A percentile compares a stretch with the other conserved stretches of the same genome.
Evolutionary conservation across 352 stramenopile species (phyloP).

Genomic region (Globisporangium iwayamae): DNA sequence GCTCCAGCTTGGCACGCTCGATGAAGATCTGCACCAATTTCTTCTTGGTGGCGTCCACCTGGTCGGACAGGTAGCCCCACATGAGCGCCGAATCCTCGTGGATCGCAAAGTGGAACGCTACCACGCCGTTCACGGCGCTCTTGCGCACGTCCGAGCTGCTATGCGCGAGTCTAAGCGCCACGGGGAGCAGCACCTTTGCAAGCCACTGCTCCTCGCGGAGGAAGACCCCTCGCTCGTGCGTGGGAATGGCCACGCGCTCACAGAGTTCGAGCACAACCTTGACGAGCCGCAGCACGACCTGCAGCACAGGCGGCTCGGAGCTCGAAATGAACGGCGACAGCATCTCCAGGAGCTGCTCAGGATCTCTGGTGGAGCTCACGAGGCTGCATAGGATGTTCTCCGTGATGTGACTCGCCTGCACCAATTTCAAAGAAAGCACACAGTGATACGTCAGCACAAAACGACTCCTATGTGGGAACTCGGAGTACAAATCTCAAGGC

Average conservation of each 20-base stretch:
- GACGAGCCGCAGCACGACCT: slow-evolving; percentile 49
- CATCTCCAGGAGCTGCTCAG: slow-evolving; percentile 33
- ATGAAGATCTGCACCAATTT: slow-evolving; percentile 78
- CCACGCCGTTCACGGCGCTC: slow-evolving; percentile 56
- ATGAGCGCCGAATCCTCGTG: slow-evolving; percentile 39
- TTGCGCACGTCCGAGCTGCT: slow-evolving; percentile 66
- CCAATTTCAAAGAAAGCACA: neutral
- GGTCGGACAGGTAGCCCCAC: slow-evolving; percentile 37
- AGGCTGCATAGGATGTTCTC: slow-evolving; percentile 44
- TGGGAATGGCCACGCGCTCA: slow-evolving; percentile 18
- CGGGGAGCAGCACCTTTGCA: slow-evolving; percentile 24
- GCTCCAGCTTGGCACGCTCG: slow-evolving; percentile 49
- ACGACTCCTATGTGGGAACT: neutral
- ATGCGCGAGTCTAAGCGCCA: slow-evolving; percentile 44
- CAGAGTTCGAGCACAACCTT: slow-evolving; percentile 38
- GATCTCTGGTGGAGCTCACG: slow-evolving; percentile 26
- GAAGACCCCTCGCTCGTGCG: slow-evolving; percentile 15
- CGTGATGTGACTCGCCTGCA: slow-evolving; percentile 46
- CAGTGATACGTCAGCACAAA: neutral
- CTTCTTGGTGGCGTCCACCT: slow-evolving; percentile 49
- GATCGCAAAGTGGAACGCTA: slow-evolving; percentile 59
- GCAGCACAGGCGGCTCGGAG: slow-evolving; percentile 37
- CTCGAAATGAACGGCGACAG: slow-evolving; percentile 36
- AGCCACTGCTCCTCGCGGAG: slow-evolving; percentile 31
- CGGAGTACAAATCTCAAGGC: neutral